phyloP scores from a whole-genome alignment of 495 filamentous ascomycete species.

The Aspergillus taichungensis region DNA sequence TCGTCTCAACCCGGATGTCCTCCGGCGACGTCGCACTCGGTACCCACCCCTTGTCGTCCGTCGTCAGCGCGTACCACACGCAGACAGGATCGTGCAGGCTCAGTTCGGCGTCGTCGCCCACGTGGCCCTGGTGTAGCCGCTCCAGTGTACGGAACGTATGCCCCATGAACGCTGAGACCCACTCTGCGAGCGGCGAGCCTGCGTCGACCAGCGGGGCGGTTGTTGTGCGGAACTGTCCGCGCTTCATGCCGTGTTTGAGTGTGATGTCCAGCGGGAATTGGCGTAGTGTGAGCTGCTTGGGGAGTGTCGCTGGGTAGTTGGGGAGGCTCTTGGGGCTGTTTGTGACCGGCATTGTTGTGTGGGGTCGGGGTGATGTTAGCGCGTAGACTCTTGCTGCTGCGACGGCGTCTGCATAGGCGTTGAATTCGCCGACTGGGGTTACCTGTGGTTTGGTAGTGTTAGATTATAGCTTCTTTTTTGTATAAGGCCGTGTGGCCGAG shows the following conservation, averaged over 20 bases:
- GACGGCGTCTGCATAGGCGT: conserved; percentile 70
- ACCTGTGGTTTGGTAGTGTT: conserved; percentile 26
- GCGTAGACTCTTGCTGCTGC: conserved; percentile 86
- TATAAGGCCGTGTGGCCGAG: neutral
- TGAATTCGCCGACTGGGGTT: conserved; percentile 77
- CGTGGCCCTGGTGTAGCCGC: conserved; percentile 43
- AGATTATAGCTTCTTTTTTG: neutral
- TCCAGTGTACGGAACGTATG: conserved; percentile 71
- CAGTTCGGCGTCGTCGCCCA: conserved; percentile 48
- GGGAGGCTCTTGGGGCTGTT: conserved; percentile 34
- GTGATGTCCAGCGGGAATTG: conserved; percentile 91
- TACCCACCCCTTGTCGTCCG: conserved; percentile 31
- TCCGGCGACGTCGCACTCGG: conserved; percentile 35
- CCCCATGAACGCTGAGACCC: conserved; percentile 67
- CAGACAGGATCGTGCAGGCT: conserved; percentile 82
- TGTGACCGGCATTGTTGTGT: conserved; percentile 56
- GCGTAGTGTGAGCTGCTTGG: conserved; percentile 58
- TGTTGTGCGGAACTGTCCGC: conserved; percentile 47
- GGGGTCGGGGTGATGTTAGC: conserved; percentile 71
- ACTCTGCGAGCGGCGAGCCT: conserved; percentile 73
- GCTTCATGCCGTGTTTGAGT: conserved; percentile 56
- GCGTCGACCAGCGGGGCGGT: conserved; percentile 38
- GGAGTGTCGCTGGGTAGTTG: conserved; percentile 59
- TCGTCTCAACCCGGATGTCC: conserved; percentile 81
- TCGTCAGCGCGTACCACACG: conserved; percentile 75